phyloP scores from a whole-genome alignment of 805 yeast genomes.

The Yarrowia osloensis region DNA sequence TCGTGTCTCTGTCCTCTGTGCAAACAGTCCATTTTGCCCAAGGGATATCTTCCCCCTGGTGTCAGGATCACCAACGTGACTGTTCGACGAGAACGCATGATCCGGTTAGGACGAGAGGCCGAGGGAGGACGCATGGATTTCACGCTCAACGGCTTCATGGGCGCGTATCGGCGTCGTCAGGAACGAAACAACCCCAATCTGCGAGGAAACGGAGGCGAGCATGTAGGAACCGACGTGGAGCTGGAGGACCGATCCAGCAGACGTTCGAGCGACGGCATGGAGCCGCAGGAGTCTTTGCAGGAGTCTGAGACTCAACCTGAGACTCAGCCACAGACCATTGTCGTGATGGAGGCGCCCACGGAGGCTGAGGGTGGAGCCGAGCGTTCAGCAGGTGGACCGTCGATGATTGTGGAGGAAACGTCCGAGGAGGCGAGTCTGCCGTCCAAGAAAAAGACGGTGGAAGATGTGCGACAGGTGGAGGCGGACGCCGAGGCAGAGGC shows the following conservation, averaged over 20 bases:
- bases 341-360: neutral
- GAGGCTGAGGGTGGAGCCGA: neutral
- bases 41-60: slow-evolving; percentile 31
- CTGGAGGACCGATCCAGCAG: neutral
- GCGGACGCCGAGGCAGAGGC: neutral
- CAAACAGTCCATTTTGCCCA: slow-evolving; percentile 34
- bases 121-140: neutral
- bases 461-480: neutral
- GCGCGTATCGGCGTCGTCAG: neutral
- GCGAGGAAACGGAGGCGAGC: neutral
- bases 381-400: no score
- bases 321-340: neutral
- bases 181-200: slow-evolving; percentile 15
- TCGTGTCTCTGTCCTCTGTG: slow-evolving; percentile 85
- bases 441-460: neutral
- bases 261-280: neutral
- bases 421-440: neutral
- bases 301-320: no score
- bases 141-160: neutral
- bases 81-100: slow-evolving; percentile 29
- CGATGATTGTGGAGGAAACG: no score
- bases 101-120: neutral
- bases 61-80: slow-evolving; percentile 27
- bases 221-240: neutral
- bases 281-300: neutral